These are phyloP conservation scores for Diplodia scrobiculata DNA, from an alignment of 2,329 filamentous ascomycete species.

Conservation along the genomic window DNA sequence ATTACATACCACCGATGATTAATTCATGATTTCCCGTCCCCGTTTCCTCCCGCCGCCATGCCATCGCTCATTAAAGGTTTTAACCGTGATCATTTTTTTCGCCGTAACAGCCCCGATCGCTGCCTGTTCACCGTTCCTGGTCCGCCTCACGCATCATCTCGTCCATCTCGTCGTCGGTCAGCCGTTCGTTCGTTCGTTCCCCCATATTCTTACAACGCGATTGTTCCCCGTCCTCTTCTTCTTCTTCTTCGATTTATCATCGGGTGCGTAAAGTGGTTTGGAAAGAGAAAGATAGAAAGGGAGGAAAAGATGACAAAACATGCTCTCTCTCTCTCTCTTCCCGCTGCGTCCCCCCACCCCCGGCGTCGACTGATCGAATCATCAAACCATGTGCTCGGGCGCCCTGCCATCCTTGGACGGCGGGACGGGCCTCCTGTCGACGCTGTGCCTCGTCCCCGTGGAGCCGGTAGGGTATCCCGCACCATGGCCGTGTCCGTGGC, in stretches of 20 bases:
- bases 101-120: neutral
- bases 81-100: neutral
- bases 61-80: neutral
- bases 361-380: too few relatives aligned
- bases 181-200: too few relatives aligned
- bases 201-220: too few relatives aligned
- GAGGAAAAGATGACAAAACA: neutral
- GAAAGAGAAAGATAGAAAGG: neutral
- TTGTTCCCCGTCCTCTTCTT: too few relatives aligned
- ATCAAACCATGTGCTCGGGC: constrained; percentile 6
- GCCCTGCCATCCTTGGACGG: constrained; percentile 6
- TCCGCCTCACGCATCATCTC: too few relatives aligned
- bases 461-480: neutral
- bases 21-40: neutral
- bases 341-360: too few relatives aligned
- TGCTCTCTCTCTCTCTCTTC: neutral
- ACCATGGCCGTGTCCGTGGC: neutral
- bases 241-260: too few relatives aligned
- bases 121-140: too few relatives aligned
- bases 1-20: neutral
- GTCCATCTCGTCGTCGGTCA: too few relatives aligned
- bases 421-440: constrained; percentile 39
- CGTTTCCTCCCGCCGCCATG: too few relatives aligned
- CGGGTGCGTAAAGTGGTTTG: too few relatives aligned
- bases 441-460: constrained; percentile 32